A percentile compares a stretch with the other conserved stretches of the same genome.
These are phyloP conservation scores for Suillus subaureus DNA, from an alignment of 768 basidiomycete species.

Conservation along the genomic window DNA sequence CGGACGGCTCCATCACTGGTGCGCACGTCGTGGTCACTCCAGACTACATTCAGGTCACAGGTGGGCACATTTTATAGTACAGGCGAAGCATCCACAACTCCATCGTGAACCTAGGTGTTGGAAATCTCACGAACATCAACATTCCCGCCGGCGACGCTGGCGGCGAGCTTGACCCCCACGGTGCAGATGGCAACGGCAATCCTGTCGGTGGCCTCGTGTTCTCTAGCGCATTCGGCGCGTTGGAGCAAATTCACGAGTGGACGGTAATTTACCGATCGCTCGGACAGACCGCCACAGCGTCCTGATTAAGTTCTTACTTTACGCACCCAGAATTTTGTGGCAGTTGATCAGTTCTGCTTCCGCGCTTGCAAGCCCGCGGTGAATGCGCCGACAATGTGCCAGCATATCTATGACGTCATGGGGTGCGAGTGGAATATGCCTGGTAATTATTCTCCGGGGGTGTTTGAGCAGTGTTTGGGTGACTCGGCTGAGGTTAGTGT, in stretches of 20 bases:
- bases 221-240: conserved; percentile 62
- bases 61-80: conserved; percentile 28
- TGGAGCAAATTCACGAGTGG: conserved; percentile 72
- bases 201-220: conserved; percentile 74
- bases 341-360: conserved; percentile 66
- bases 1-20: conserved; percentile 67
- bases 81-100: conserved; percentile 22
- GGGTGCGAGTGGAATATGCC: conserved; percentile 70
- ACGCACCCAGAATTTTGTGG: conserved; percentile 57
- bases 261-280: conserved; percentile 44
- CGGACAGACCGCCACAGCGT: conserved; percentile 10
- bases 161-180: conserved; percentile 74
- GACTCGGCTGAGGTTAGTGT: conserved; percentile 49
- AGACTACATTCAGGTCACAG: conserved; percentile 75
- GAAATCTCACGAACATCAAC: conserved; percentile 67
- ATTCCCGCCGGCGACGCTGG: conserved; percentile 59
- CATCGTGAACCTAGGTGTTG: conserved; percentile 48
- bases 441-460: conserved; percentile 45
- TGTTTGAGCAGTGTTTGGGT: conserved; percentile 53
- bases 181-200: conserved; percentile 58
- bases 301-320: conserved; percentile 8
- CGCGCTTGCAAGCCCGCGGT: conserved; percentile 62
- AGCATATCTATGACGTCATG: conserved; percentile 60
- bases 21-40: conserved; percentile 73
- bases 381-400: conserved; percentile 53